Percentiles rank a stretch among this genome's conserved stretches.
phyloP scores from a whole-genome alignment of 2,329 filamentous ascomycete genomes.

The Fusarium clavum region DNA sequence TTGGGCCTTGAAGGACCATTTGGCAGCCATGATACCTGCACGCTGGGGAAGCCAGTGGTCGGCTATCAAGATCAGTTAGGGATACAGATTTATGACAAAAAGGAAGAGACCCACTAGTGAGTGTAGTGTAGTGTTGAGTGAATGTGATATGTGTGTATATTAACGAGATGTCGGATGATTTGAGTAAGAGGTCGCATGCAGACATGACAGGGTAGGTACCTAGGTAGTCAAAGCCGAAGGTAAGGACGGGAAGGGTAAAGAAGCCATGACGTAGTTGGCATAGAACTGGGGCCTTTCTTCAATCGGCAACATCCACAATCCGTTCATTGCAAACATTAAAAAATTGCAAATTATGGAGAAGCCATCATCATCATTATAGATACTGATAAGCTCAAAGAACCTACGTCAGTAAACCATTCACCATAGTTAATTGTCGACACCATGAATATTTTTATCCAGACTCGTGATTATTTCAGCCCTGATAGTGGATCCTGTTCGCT shows the following conservation, averaged over 20 bases:
- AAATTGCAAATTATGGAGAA: conserved; percentile 12
- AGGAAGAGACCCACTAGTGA: not conserved
- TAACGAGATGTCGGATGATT: not conserved
- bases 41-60: not conserved
- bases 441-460: not conserved
- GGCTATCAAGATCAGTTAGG: too few species aligned
- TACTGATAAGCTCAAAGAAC: not conserved
- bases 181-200: not conserved
- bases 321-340: not conserved
- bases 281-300: conserved; percentile 14
- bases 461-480: conserved; percentile 10
- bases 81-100: not conserved
- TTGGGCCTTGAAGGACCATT: conserved; percentile 44
- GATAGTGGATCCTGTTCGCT: conserved; percentile 6
- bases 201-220: not conserved
- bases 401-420: not conserved
- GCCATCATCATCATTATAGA: not conserved
- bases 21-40: conserved; percentile 24
- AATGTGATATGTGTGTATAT: not conserved
- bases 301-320: not conserved
- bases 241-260: not conserved
- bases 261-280: conserved; percentile 37
- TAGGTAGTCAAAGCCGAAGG: not conserved
- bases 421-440: not conserved
- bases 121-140: too few species aligned